A percentile compares a stretch with the other conserved stretches of the same genome.
Conservation (phyloP, 2,329 filamentous ascomycete genomes). For the Biscogniauxia mediterranea region DNA sequence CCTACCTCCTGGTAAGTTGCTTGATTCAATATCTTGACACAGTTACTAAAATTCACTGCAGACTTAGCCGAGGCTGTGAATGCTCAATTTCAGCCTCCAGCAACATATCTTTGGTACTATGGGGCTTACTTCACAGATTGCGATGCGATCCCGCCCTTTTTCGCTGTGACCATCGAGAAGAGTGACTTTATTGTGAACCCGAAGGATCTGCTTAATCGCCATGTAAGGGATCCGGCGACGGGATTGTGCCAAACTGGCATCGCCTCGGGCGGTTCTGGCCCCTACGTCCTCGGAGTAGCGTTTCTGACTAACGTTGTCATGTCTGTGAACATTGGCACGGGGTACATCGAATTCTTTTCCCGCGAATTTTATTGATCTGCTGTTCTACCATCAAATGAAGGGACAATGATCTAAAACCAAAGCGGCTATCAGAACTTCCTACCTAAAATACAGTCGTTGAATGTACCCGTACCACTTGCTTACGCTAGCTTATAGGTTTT, state of each 20-base stretch:
- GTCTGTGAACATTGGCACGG: conserved; percentile 14
- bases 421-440: background rate
- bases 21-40: background rate
- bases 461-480: background rate
- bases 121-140: conserved; percentile 49
- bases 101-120: conserved; percentile 46
- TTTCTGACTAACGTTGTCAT: conserved; percentile 20
- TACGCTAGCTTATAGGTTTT: background rate
- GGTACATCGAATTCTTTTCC: conserved; percentile 12
- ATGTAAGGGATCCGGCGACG: conserved; percentile 42
- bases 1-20: conserved; percentile 45
- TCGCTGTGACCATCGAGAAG: conserved; percentile 45
- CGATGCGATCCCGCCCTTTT: conserved; percentile 43
- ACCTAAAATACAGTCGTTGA: background rate
- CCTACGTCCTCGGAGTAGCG: conserved; percentile 15
- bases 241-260: conserved; percentile 49
- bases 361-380: conserved; percentile 15
- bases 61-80: conserved; percentile 50
- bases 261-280: conserved; percentile 15
- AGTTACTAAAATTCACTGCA: conserved; percentile 18
- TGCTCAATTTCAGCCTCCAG: conserved; percentile 44
- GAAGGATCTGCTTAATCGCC: conserved; percentile 45
- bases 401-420: background rate
- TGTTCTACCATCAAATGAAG: background rate
- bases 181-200: conserved; percentile 48